Conservation (phyloP, 371 early-diverging fungal genomes). For the Circinella umbellata region DNA sequence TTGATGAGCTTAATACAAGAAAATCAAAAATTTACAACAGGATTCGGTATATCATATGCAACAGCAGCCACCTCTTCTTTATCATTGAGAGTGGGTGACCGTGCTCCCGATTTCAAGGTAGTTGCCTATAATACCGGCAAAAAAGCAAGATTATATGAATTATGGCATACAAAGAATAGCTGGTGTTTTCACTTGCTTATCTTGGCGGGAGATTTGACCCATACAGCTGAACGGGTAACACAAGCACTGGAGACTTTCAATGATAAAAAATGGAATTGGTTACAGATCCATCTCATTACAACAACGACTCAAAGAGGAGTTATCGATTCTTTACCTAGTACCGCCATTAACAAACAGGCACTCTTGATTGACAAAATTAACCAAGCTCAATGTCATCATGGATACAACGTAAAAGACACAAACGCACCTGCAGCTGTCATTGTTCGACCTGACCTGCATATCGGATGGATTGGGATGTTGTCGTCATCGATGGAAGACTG, state of each 20-base stretch:
- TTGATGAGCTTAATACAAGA: conserved; percentile 24
- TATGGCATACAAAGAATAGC: neutral
- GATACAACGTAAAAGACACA: conserved; percentile 26
- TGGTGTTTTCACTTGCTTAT: conserved; percentile 12
- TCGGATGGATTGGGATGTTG: conserved; percentile 23
- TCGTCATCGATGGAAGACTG: neutral
- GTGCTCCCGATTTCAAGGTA: conserved; percentile 47
- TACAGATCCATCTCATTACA: conserved; percentile 13
- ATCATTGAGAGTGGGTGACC: conserved; percentile 31
- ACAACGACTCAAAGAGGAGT: conserved; percentile 6
- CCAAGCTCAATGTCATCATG: conserved; percentile 46
- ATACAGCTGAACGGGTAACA: conserved; percentile 13
- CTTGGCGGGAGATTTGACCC: conserved; percentile 10
- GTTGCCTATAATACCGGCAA: conserved; percentile 29
- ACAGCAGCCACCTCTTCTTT: neutral
- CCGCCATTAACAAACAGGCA: neutral
- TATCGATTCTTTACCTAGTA: conserved; percentile 10
- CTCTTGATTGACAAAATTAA: conserved; percentile 47
- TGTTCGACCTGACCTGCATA: conserved; percentile 43
- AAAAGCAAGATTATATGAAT: conserved; percentile 39
- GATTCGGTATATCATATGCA: conserved; percentile 34
- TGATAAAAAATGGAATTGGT: conserved; percentile 4
- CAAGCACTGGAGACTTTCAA: neutral
- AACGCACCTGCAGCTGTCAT: conserved; percentile 16
- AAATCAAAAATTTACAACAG: conserved; percentile 38